Conservation (phyloP, 2,329 filamentous ascomycete species). For the Sporothrix pallida region DNA sequence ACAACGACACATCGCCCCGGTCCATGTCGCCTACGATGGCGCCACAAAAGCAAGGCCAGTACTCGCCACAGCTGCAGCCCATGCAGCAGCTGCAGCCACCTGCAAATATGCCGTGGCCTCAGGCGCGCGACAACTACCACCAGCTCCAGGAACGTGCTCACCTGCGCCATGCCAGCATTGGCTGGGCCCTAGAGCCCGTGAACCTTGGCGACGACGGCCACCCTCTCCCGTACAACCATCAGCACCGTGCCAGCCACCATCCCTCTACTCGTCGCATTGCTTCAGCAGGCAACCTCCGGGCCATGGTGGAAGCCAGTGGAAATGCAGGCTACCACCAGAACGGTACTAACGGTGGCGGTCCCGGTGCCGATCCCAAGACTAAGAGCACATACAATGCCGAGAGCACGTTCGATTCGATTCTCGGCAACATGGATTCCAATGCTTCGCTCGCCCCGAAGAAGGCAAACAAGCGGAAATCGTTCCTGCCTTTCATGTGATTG, state of each 20-base stretch:
- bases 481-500: slow-evolving; percentile 38
- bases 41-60: slow-evolving; percentile 20
- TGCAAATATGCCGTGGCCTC: slow-evolving; percentile 27
- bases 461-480: slow-evolving; percentile 43
- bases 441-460: slow-evolving; percentile 39
- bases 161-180: slow-evolving; percentile 45
- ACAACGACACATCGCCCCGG: slow-evolving; percentile 14
- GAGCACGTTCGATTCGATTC: slow-evolving; percentile 47
- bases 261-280: slow-evolving; percentile 36
- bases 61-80: slow-evolving; percentile 34
- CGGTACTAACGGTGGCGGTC: slow-evolving; percentile 4
- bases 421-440: slow-evolving; percentile 45
- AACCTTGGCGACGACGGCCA: slow-evolving; percentile 36
- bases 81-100: slow-evolving; percentile 31
- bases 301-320: slow-evolving; percentile 29
- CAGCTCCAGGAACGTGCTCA: slow-evolving; percentile 40
- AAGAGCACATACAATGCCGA: slow-evolving; percentile 24
- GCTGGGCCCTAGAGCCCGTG: slow-evolving; percentile 46
- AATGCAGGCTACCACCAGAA: slow-evolving; percentile 15
- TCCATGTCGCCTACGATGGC: slow-evolving; percentile 21
- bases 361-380: not conserved
- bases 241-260: slow-evolving; percentile 31
- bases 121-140: slow-evolving; percentile 32
- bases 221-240: slow-evolving; percentile 28
- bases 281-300: slow-evolving; percentile 40